phyloP scores from a whole-genome alignment of 2,329 filamentous ascomycete species.

The Penicillium verrucosum region DNA sequence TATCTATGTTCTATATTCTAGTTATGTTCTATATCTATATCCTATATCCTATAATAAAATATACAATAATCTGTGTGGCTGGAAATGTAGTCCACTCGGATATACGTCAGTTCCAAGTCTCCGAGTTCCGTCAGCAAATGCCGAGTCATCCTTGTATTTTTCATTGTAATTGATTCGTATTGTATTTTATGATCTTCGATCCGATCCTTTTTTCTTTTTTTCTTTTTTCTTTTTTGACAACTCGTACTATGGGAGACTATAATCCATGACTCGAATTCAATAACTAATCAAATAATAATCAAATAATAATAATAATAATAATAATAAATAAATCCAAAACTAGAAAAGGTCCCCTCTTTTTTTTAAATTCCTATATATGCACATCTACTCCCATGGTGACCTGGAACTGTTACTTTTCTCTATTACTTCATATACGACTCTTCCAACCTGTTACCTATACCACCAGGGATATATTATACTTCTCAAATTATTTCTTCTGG shows the following conservation, averaged over 20 bases:
- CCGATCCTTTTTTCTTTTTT: background rate
- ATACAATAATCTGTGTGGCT: background rate
- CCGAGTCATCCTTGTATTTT: slow-evolving; percentile 15
- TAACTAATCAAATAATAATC: background rate
- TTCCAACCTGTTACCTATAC: background rate
- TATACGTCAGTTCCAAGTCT: slow-evolving; percentile 19
- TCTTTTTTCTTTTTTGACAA: no score
- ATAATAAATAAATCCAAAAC: background rate
- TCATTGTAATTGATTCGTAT: background rate
- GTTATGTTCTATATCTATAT: no score
- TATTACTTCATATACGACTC: background rate
- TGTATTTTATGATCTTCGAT: background rate
- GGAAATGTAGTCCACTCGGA: slow-evolving; percentile 19
- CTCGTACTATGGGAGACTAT: background rate
- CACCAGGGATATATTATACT: no score
- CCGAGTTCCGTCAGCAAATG: slow-evolving; percentile 21
- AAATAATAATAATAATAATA: background rate
- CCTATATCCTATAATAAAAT: background rate
- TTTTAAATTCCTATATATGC: slow-evolving; percentile 1
- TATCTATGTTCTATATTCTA: no score
- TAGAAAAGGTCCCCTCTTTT: background rate
- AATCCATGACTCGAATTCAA: background rate
- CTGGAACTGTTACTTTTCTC: background rate
- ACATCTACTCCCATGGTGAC: background rate
- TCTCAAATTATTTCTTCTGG: background rate